Base-by-base conservation (phyloP, 2,329 filamentous ascomycete genomes). In the Chaetoscypha palmicola region DNA sequence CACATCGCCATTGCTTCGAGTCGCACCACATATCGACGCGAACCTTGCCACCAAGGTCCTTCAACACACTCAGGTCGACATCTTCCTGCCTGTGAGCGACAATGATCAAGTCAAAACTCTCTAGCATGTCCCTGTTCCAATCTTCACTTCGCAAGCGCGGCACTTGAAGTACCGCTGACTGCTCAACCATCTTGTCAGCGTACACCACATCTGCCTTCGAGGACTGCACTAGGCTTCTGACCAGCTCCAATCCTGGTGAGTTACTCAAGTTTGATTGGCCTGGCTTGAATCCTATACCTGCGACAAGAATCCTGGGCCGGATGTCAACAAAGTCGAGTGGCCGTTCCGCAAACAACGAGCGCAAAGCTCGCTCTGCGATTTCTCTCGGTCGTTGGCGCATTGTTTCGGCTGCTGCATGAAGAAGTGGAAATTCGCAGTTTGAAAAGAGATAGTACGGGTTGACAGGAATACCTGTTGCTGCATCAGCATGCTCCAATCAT, bases 391-490 rank as follows among this genome's bases (percentile, higher is more conserved):
- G 17, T 4, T 9, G 8, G 11, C 24, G 21, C 41, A 45, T 48
- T 14, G 21, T 48, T 14, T 48, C 38, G 3, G 41, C 45, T 5
- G 46, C 46, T 12, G 20, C 28, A 19, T 66, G 53, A 2, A 76
- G 60, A 0, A 76, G 56, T 2, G 73, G 73, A 36, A 75, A 67
- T 3, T 61, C 54, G 50, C 62, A 68, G 52, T 69, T 73, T 17
- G 66, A 66, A 8, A 76, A 59, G 14, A 77, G 61, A 50, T 76
- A 76, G 60, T 68, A 68, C 0, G 73, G 73, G 46, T 77, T 77
- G 48, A 76, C 66, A 0, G 73, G 73, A 45, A 77, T 76, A 49
- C 73, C n/a, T n/a, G n/a, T n/a, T n/a, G n/a, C n/a, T n/a, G n/a
- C n/a, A n/a, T n/a, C n/a, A n/a, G n/a, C n/a, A n/a, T n/a, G n/a